Conservation (phyloP, 1,284 basidiomycete genomes). For the Retiboletus flavoniger region DNA sequence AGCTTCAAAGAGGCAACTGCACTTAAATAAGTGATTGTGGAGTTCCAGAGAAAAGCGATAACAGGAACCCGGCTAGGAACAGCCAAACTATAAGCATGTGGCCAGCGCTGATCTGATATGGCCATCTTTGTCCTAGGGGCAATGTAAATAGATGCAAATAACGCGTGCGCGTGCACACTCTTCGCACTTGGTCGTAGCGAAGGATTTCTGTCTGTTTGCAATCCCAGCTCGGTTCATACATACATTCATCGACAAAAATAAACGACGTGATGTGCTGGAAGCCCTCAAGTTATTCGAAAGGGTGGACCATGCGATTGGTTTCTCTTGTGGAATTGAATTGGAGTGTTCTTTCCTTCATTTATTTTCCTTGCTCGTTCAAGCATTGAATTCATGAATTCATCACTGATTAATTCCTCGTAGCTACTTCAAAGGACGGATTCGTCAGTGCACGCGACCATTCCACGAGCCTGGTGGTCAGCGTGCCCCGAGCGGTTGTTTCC, state of each 20-base stretch:
- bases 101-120: slow-evolving; percentile 9
- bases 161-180: too few relatives aligned
- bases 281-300: too few relatives aligned
- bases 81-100: not conserved
- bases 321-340: too few relatives aligned
- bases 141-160: slow-evolving; percentile 16
- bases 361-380: too few relatives aligned
- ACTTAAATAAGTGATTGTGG: slow-evolving; percentile 12
- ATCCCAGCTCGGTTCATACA: too few relatives aligned
- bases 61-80: not conserved
- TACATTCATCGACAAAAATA: too few relatives aligned
- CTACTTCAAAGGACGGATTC: not conserved
- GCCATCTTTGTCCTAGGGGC: slow-evolving; percentile 6
- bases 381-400: not conserved
- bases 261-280: too few relatives aligned
- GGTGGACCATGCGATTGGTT: too few relatives aligned
- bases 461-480: not conserved
- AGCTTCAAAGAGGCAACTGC: slow-evolving; percentile 3
- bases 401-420: not conserved
- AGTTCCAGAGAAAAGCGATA: not conserved
- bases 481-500: slow-evolving; percentile 24
- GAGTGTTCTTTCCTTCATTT: too few relatives aligned
- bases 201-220: too few relatives aligned
- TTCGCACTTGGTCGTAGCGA: too few relatives aligned
- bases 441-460: not conserved